These are phyloP conservation scores for Stephania japonica DNA, from an alignment of 164 flowering plant genomes.

Conservation along the genomic window DNA sequence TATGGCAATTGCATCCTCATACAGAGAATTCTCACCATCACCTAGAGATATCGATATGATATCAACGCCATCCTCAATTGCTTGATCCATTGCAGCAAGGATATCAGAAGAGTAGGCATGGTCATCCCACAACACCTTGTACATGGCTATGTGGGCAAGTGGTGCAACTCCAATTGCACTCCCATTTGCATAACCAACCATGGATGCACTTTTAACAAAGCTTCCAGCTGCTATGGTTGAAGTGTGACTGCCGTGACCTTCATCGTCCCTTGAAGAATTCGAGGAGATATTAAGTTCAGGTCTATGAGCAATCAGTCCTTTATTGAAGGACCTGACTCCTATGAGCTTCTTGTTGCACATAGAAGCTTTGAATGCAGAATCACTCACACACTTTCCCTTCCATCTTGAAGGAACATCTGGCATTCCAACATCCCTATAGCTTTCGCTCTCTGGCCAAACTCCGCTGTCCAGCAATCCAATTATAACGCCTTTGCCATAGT, in stretches of 20 bases:
- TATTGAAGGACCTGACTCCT: slow-evolving; percentile 17
- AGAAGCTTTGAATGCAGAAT: slow-evolving; percentile 11
- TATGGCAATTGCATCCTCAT: slow-evolving; percentile 17
- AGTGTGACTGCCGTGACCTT: slow-evolving; percentile 9
- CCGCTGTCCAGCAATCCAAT: slow-evolving; percentile 20
- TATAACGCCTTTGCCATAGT: slow-evolving; percentile 19
- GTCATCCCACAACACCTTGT: slow-evolving; percentile 14
- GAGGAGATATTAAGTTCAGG: neutral
- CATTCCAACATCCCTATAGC: slow-evolving; percentile 18
- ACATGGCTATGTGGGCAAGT: slow-evolving; percentile 16
- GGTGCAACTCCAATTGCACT: slow-evolving; percentile 18
- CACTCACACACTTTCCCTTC: slow-evolving; percentile 20
- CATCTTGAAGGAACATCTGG: slow-evolving; percentile 10
- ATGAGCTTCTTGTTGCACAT: slow-evolving; percentile 20
- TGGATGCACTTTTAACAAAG: neutral
- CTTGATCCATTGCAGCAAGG: slow-evolving; percentile 19
- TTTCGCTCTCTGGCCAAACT: slow-evolving; percentile 23
- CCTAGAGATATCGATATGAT: slow-evolving; percentile 15
- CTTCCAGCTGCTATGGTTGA: slow-evolving; percentile 9
- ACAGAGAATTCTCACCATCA: neutral
- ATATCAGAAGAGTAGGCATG: slow-evolving; percentile 13
- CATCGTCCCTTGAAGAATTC: slow-evolving; percentile 5
- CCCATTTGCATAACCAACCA: neutral
- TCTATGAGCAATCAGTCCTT: slow-evolving; percentile 11
- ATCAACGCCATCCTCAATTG: slow-evolving; percentile 21